A percentile compares a stretch with the other conserved stretches of the same genome.
These are phyloP conservation scores for Lagenidium giganteum DNA, from an alignment of 352 stramenopile species.

Conservation along the genomic window DNA sequence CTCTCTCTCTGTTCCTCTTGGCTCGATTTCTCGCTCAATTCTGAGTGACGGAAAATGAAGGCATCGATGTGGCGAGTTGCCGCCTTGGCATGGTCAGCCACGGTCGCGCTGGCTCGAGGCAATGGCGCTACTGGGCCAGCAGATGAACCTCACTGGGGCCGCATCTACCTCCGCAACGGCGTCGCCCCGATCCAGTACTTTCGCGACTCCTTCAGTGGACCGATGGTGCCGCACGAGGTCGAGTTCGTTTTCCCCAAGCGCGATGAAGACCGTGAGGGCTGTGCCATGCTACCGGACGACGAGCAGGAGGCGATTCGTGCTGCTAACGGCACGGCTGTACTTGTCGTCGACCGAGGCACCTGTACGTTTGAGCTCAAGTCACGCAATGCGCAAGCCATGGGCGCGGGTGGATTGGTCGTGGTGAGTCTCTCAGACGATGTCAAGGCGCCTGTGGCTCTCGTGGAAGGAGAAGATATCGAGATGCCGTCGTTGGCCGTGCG, in stretches of 20 bases:
- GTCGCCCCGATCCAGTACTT: constrained; percentile 74
- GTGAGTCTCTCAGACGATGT: constrained; percentile 42
- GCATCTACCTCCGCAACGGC: constrained; percentile 62
- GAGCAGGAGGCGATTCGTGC: constrained; percentile 23
- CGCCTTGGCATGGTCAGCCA: too few relatives aligned
- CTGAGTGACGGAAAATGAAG: too few relatives aligned
- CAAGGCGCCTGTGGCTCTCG: constrained; percentile 27
- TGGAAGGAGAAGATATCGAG: constrained; percentile 37
- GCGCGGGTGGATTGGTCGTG: constrained; percentile 41
- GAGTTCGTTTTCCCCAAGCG: constrained; percentile 39
- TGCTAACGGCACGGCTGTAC: constrained; percentile 27
- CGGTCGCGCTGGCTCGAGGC: too few relatives aligned
- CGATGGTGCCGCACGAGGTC: constrained; percentile 32
- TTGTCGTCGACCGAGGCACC: constrained; percentile 54
- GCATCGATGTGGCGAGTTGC: too few relatives aligned
- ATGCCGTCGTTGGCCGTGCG: constrained; percentile 67
- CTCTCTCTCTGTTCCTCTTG: too few relatives aligned
- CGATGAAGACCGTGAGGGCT: constrained; percentile 32
- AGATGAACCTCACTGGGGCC: constrained; percentile 50
- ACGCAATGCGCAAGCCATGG: constrained; percentile 35
- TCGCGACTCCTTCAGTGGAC: constrained; percentile 41
- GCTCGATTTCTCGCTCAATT: too few relatives aligned
- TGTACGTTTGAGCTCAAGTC: constrained; percentile 68
- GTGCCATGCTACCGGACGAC: constrained; percentile 21
- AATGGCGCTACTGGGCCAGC: too few relatives aligned